Evolutionary conservation across 2,329 filamentous ascomycete species (phyloP).

Genomic region (Periconia sp.): DNA sequence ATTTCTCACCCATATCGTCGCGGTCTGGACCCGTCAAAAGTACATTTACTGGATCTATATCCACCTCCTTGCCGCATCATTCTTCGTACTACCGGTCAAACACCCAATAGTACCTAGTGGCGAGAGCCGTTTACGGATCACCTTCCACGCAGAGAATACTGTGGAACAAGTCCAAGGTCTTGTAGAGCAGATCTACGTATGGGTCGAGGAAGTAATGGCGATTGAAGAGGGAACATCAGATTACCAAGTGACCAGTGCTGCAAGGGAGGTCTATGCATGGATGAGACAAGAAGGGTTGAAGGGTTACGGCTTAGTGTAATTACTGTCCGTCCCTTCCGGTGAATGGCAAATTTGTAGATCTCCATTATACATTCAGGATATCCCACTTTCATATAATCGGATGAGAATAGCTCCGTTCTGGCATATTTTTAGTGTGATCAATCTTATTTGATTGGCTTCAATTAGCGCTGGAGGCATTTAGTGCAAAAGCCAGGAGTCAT

Average conservation of each 20-base stretch:
- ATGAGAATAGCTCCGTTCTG: too few relatives aligned
- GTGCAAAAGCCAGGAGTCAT: too few relatives aligned
- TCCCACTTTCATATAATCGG: too few relatives aligned
- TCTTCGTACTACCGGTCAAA: neutral
- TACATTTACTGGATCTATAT: neutral
- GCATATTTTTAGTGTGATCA: too few relatives aligned
- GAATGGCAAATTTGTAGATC: neutral
- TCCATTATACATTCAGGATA: neutral
- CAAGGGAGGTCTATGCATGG: conserved; percentile 38
- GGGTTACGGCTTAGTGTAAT: neutral
- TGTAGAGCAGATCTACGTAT: neutral
- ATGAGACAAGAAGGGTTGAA: neutral
- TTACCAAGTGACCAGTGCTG: conserved; percentile 14
- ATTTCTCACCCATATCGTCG: neutral
- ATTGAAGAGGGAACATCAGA: neutral
- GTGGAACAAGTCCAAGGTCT: neutral
- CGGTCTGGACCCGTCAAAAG: neutral
- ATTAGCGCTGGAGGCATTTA: too few relatives aligned
- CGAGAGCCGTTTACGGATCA: neutral
- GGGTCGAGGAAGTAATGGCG: neutral
- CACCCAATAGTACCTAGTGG: neutral
- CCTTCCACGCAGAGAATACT: neutral
- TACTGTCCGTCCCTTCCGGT: too few relatives aligned
- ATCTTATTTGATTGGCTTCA: too few relatives aligned
- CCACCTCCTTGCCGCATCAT: neutral